Base-by-base conservation (phyloP, 495 filamentous ascomycete species). In the Chlorociboria aeruginascens region DNA sequence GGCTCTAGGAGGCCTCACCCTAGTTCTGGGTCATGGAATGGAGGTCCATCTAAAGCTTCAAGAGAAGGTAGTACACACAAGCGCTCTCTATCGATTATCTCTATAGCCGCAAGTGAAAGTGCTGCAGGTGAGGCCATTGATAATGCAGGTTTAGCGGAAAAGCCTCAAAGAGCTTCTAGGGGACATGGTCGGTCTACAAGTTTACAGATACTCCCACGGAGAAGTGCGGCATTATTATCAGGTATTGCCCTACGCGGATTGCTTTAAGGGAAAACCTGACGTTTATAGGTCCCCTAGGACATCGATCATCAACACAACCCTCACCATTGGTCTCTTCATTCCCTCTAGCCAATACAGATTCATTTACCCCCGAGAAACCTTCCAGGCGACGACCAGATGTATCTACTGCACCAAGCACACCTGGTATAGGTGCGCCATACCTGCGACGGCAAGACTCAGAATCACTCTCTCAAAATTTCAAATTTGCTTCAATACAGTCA, bases 21-120 rank as follows among this genome's bases (percentile, higher is more conserved):
- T 40, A 11, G 34, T 6, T 25, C 48, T 14, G 44, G 45, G 20
- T 46, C 49, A n/a, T 45, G 48, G 51, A 57, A 46, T 38, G 54
- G 43, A 35, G 46, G 47, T 1, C 46, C 48, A 43, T 10, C 31
- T 1, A 49, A 46, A 41, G 32, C 31, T 35, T 33, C 37, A 7
- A 45, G 37, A 42, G 38, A 50, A n/a, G 43, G 44, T n/a, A 20
- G 41, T 8, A 66, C 45, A 54, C 78, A 81, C 50, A 74, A 73
- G 50, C 66, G 90, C 60, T 95, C 90, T 0, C 76, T 98, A 30
- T 96, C 92, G n/a, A 97, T 98, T 52, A 78, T 96, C 16, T 97
- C 92, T 6, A 75, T 97, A 53, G 86, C 86, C 12, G 81, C 76
- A 41, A 78, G 80, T 45, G 76, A 83, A 28, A 69, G 67, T 7